phyloP scores from a whole-genome alignment of 1,139 yeast genomes.

The Blastobotrys apis region DNA sequence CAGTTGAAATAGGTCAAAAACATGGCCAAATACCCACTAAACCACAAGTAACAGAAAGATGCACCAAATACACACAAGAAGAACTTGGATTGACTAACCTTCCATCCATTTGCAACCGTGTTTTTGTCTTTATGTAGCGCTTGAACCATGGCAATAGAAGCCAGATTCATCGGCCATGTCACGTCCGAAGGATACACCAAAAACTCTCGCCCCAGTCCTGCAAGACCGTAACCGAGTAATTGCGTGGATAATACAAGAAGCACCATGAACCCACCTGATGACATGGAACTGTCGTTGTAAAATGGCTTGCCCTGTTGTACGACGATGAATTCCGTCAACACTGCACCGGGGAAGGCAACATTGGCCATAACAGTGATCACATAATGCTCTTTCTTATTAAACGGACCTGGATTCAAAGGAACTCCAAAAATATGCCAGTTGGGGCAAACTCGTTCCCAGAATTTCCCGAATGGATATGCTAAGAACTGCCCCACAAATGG shows the following conservation, averaged over 20 bases:
- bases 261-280: constrained; percentile 44
- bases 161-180: constrained; percentile 53
- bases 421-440: constrained; percentile 42
- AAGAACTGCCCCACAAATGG: constrained; percentile 55
- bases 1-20: constrained; percentile 54
- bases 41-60: constrained; percentile 52
- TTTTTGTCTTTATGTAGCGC: constrained; percentile 42
- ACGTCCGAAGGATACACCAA: constrained; percentile 56
- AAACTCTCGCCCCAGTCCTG: constrained; percentile 54
- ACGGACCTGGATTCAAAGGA: constrained; percentile 55
- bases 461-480: constrained; percentile 59
- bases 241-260: constrained; percentile 50
- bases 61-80: constrained; percentile 41
- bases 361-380: constrained; percentile 59
- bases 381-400: constrained; percentile 62
- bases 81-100: constrained; percentile 42
- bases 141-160: constrained; percentile 51
- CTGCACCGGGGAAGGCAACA: constrained; percentile 44
- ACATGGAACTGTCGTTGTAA: background rate
- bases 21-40: constrained; percentile 50
- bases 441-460: constrained; percentile 51
- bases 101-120: constrained; percentile 42
- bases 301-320: background rate
- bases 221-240: constrained; percentile 57
- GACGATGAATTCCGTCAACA: background rate